Evolutionary conservation across 768 basidiomycete genomes (phyloP), one percentile per base, ranked within the genome.

Genomic region (Agaricus bisporus): DNA sequence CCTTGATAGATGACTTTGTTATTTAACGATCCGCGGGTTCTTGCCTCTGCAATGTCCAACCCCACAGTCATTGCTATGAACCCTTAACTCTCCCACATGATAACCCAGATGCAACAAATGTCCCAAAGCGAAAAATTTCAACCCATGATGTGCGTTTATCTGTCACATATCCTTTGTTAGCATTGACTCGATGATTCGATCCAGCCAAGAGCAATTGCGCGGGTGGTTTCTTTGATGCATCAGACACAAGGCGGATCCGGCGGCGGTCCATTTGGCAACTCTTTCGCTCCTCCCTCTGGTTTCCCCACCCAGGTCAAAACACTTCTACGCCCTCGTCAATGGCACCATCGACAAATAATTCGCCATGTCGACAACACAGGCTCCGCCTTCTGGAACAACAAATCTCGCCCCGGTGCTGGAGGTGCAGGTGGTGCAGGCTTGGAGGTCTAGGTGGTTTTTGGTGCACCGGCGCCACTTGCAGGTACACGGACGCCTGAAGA

Each of bases 401-500:
- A 45, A 29, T 45, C 44, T 5, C 59, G 17, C 58, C 57, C 42
- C 7, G 55, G 49, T 11, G 45, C 36, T 11, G 15, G 43, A 3
- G 47, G 47, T 17, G 52, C 64, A 38, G 68, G 66, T 26, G 63
- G 54, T 9, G 59, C 62, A 2, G 63, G 64, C 28, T 53, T 56
- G 5, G 60, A 60, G 7, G 63, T 57, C 12, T 52, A 61, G 12
- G 67, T 64, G 5, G 70, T 63, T 37, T 61, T 60, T 37, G 64
- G 60, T 2, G 62, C 70, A 4, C 71, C 78, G 8, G 66, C 77
- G 2, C 65, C 78, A 0, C 84, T 89, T 7, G 71, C 81, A 1
- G 89, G 92, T 63, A 69, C 81, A 4, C 73, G 91, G 62, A 76
- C 89, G 15, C 85, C 93, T 1, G 95, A 98, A 66, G 95, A 95